These are phyloP conservation scores for Saturnispora dispora DNA, from an alignment of 805 yeast species.

Conservation along the genomic window DNA sequence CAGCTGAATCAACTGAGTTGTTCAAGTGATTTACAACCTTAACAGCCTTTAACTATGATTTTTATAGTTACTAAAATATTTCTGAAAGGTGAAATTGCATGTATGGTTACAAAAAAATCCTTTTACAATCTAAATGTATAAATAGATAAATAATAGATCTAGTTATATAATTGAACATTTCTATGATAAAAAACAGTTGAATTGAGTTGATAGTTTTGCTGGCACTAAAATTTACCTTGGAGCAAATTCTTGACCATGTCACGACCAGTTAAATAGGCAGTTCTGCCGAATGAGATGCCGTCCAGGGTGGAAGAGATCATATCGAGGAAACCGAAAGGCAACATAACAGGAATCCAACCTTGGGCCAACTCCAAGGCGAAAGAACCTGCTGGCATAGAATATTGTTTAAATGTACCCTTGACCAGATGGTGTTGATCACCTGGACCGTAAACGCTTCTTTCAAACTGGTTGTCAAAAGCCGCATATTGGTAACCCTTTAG, in stretches of 20 bases:
- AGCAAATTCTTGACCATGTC: conserved; percentile 67
- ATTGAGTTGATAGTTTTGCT: neutral
- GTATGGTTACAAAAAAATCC: neutral
- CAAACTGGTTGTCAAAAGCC: conserved; percentile 52
- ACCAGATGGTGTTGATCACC: conserved; percentile 79
- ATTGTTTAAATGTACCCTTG: conserved; percentile 75
- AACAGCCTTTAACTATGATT: neutral
- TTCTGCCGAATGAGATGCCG: conserved; percentile 53
- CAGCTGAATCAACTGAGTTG: neutral
- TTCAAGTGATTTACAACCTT: neutral
- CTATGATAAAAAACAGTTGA: neutral
- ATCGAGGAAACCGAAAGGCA: conserved; percentile 90
- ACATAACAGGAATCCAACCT: conserved; percentile 98
- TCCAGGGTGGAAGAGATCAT: conserved; percentile 76
- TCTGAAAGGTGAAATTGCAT: neutral
- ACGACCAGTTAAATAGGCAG: conserved; percentile 64
- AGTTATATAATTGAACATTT: neutral
- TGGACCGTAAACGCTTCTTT: conserved; percentile 67
- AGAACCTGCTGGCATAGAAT: conserved; percentile 70
- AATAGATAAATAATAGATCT: neutral
- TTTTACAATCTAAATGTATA: no score
- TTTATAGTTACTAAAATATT: neutral
- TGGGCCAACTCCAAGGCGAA: conserved; percentile 94
- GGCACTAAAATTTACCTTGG: conserved; percentile 57
- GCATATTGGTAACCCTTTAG: conserved; percentile 73